A percentile compares a stretch with the other conserved stretches of the same genome.
These are phyloP conservation scores for Penicillium paradoxum DNA, from an alignment of 495 filamentous ascomycete species.

Conservation along the genomic window DNA sequence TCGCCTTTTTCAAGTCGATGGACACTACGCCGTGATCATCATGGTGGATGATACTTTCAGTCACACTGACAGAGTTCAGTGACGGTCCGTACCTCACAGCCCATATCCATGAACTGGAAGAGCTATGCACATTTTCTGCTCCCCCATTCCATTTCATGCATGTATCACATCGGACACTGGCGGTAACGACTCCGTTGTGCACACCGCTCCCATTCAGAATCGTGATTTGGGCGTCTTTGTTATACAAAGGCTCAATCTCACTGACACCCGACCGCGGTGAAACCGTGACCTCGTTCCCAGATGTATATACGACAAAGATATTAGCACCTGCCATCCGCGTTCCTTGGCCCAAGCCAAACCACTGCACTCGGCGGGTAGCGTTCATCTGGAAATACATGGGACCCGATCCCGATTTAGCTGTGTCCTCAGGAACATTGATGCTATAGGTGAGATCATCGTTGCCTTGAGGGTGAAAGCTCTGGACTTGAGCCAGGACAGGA, in stretches of 20 bases:
- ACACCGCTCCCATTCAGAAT: slow-evolving; percentile 61
- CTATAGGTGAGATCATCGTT: slow-evolving; percentile 29
- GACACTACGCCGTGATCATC: slow-evolving; percentile 25
- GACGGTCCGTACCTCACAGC: slow-evolving; percentile 55
- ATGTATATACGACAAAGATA: slow-evolving; percentile 66
- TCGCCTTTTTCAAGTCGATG: slow-evolving; percentile 17
- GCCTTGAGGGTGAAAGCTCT: slow-evolving; percentile 21
- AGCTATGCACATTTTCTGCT: slow-evolving; percentile 36
- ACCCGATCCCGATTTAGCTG: slow-evolving; percentile 23
- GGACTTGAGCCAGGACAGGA: slow-evolving; percentile 21
- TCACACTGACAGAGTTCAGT: slow-evolving; percentile 47
- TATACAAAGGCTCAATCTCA: slow-evolving; percentile 49
- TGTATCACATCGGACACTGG: slow-evolving; percentile 57
- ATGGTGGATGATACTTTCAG: slow-evolving; percentile 55
- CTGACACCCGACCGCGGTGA: slow-evolving; percentile 55
- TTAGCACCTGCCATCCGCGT: slow-evolving; percentile 55
- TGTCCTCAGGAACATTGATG: slow-evolving; percentile 29
- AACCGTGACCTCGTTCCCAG: slow-evolving; percentile 56
- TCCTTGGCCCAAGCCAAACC: slow-evolving; percentile 65
- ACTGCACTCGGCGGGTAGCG: slow-evolving; percentile 54
- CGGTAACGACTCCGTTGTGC: slow-evolving; percentile 49
- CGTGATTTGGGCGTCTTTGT: slow-evolving; percentile 44
- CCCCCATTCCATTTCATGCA: slow-evolving; percentile 55
- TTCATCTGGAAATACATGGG: slow-evolving; percentile 61
- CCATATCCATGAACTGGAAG: slow-evolving; percentile 58